Base-by-base conservation (phyloP, 2,329 filamentous ascomycete species). In the Scorias spongiosa region DNA sequence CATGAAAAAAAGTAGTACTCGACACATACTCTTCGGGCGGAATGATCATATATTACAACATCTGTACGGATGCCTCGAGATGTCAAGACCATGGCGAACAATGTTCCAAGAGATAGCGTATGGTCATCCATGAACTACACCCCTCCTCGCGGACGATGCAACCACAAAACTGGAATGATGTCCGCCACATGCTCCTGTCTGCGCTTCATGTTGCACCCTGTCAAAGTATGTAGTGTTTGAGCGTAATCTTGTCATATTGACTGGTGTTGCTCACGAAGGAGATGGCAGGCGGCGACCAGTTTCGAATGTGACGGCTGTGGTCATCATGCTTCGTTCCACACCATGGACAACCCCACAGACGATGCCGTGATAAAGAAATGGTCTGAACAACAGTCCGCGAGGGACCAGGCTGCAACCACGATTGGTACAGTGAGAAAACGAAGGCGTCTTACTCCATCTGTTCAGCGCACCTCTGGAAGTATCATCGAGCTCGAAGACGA, bases 241-340 rank as follows among this genome's bases (percentile, higher is more conserved):
- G 41, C 32, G 44, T 2, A 8, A 29, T 38, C 34, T 14, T 39
- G 30, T n/a, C 30, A 10, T 9, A 12, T 9, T 36, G 9, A 9
- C 4, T 36, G 15, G 15, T 36, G 15, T 36, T 26, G 7, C 20
- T 26, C 20, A 26, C 20, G 3, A 26, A 26, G 20, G 20, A 3
- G 7, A 26, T 26, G 26, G 7, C 42, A 63, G 67, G 64, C 65
- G 10, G 58, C 69, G 9, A 69, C 68, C 1, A 69, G 64, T 6
- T 75, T 70, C 58, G 68, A 72, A 48, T 75, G 72, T 54, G 72
- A 75, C 53, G 72, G 72, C 41, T 75, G 72, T 50, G 57, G 55
- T 28, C 72, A 75, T 53, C 72, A 75, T 51, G 71, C 72, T 6
- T 68, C 64, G 10, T 75, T 72, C 49, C 72, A 75, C 56, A 65